phyloP scores from a whole-genome alignment of 495 filamentous ascomycete species.

The Trichoderma virens region DNA sequence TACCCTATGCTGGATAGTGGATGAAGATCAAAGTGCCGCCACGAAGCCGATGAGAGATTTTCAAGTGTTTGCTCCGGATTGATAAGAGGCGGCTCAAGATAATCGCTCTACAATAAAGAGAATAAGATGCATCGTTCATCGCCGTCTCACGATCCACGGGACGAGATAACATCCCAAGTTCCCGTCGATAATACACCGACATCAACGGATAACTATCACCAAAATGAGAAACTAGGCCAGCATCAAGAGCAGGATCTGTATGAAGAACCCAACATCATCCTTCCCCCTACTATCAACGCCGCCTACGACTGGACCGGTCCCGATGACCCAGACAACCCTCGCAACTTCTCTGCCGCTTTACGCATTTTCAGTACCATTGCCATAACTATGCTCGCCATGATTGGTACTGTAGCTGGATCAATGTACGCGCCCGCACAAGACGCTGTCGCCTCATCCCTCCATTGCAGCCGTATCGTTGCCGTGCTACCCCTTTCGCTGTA shows the following conservation, averaged over 20 bases:
- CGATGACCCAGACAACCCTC: neutral
- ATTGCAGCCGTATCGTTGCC: conserved; percentile 18
- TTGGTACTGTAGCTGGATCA: neutral
- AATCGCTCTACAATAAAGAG: too few species aligned
- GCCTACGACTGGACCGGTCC: neutral
- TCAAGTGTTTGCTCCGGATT: neutral
- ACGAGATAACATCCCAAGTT: neutral
- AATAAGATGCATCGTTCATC: too few species aligned
- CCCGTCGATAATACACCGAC: neutral
- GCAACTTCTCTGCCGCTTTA: neutral
- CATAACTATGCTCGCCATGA: conserved; percentile 6
- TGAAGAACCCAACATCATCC: neutral
- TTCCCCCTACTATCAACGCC: neutral
- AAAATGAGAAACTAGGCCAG: neutral
- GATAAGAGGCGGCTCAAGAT: too few species aligned
- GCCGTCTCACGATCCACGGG: too few species aligned
- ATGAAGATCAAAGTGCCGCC: neutral
- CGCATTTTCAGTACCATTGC: neutral
- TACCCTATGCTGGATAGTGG: too few species aligned
- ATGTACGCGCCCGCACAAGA: conserved; percentile 5
- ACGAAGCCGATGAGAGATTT: neutral
- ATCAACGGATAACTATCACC: neutral
- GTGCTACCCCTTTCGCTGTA: conserved; percentile 50
- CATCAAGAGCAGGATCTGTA: neutral
- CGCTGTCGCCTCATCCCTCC: neutral